Evolutionary conservation across 163 green algal genomes (phyloP), one percentile per base, ranked within the genome.

Genomic region (Scenedesmus sp.): DNA sequence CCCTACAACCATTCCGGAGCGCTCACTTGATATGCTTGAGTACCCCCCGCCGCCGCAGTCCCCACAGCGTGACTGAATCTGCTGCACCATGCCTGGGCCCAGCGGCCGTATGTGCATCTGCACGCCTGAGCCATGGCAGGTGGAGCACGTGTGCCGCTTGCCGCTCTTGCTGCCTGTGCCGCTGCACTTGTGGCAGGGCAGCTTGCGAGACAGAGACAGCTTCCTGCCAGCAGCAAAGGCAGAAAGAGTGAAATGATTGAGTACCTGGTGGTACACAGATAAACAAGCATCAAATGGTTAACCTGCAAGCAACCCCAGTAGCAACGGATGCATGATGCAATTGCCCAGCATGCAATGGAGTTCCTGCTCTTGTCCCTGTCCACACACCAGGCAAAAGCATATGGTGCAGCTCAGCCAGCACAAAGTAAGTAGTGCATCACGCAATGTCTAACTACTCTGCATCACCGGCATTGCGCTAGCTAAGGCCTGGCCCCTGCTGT

Each of bases 41-140:
- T 94, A 95, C 9, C 95, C 95, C 30, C 15, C 93, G 70, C 94
- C 94, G 22, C 73, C 81, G 93, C 98, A 99, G 49, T 85, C 92
- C 10, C 40, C 89, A 95, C 98, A 99, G 18, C 93, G 94, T 43
- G 95, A 91, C 95, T 99, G 97, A 91, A 99, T 98, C 94, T 99
- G 98, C 95, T 99, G 97, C 95, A 99, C 96, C 97, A 99, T 99
- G 83, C 97, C 97, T 42, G 97, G 97, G 0, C 98, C 98, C 68
- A 99, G 82, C 0, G 95, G 96, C 33, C 97, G 94, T 78, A 99
- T 96, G 80, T 97, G 94, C 15, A 99, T 94, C 90, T 98, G 96
- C 51, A 98, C 95, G 85, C 98, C 98, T 42, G 85, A 94, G 73
- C 98, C 98, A 68, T 97, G 91, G 95, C 98, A 99, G 1, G 95